Base-by-base conservation (phyloP, 441 rosid genomes). In the Croton laevigatus region DNA sequence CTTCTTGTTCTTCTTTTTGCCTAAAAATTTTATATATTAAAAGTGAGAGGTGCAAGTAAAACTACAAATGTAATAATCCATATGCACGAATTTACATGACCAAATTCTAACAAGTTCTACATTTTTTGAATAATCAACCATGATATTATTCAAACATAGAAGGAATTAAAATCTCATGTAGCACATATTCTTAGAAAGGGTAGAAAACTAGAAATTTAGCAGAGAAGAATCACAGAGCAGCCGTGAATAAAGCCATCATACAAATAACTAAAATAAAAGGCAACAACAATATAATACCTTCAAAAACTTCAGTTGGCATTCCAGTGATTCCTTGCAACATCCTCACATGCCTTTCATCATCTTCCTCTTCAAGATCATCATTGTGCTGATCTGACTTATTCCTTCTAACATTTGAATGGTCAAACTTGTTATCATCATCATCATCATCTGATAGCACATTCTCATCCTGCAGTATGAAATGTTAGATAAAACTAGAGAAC, bases 311-410 rank as follows among this genome's bases (percentile, higher is more conserved):
- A 64, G 80, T 81, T 8, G 97, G 93, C 89, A 94, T 80, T 81
- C 97, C 97, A 59, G 97, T 91, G 71, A 94, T 79, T 65, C 79
- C 84, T 73, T 90, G 84, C 84, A 94, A 83, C 98, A 94, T 88
- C 73, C 94, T 84, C 72, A 76, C 61, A 73, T 91, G 97, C 72
- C 85, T 85, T 78, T 68, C 85, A 44, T 79, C 83, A 65, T 83
- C 87, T 27, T 84, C 92, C 69, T 80, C 91, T 17, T 79, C 85
- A 32, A 44, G 78, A 57, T 73, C 86, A 37, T 71, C 81, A 11
- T 67, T 81, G 16, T 42, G 20, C 20, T 61, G 66, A 12, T 65
- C 65, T 52, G 53, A 36, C 13, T 40, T 57, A 65, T 70, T 32
- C 34, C 62, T 66, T 57, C 46, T 46, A 32, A 44, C 63, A 17